phyloP scores from a whole-genome alignment of 345 rosid species.

The Hibiscus syriacus region DNA sequence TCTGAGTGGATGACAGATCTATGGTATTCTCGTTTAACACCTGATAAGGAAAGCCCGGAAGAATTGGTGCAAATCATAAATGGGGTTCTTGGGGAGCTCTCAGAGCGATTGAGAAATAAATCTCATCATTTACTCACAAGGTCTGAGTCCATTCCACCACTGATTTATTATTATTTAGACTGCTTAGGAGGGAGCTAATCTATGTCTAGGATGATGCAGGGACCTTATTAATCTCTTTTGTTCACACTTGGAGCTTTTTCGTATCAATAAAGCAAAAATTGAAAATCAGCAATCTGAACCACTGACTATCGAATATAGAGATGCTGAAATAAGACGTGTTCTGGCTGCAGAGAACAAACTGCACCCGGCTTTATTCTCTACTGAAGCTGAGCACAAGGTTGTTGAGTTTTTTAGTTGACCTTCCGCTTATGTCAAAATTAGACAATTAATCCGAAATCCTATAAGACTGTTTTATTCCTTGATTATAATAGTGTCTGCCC shows the following conservation, averaged over 20 bases:
- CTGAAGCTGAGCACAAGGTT: conserved; percentile 96
- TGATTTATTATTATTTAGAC: conserved; percentile 6
- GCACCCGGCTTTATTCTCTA: conserved; percentile 93
- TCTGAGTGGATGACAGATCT: conserved; percentile 93
- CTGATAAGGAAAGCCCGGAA: conserved; percentile 87
- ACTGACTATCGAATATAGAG: conserved; percentile 52
- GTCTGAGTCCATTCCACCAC: conserved; percentile 25
- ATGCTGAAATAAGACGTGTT: conserved; percentile 53
- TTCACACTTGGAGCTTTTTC: conserved; percentile 79
- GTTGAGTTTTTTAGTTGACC: conserved; percentile 14
- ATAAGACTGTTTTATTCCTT: conserved; percentile 1
- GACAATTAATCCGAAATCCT: background rate
- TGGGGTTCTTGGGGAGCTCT: conserved; percentile 72
- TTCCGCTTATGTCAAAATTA: background rate
- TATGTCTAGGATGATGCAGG: conserved; percentile 47
- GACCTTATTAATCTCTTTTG: conserved; percentile 71
- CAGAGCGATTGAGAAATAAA: conserved; percentile 80
- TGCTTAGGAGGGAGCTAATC: conserved; percentile 24
- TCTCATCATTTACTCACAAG: conserved; percentile 82
- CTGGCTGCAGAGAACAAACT: conserved; percentile 73
- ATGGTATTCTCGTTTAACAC: conserved; percentile 89
- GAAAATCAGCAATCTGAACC: conserved; percentile 37
- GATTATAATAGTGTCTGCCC: conserved; percentile 1
- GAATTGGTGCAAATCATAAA: conserved; percentile 70
- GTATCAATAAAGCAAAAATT: conserved; percentile 63